Evolutionary conservation across 495 filamentous ascomycete genomes (phyloP).

Genomic region (Jackrogersella minutella): DNA sequence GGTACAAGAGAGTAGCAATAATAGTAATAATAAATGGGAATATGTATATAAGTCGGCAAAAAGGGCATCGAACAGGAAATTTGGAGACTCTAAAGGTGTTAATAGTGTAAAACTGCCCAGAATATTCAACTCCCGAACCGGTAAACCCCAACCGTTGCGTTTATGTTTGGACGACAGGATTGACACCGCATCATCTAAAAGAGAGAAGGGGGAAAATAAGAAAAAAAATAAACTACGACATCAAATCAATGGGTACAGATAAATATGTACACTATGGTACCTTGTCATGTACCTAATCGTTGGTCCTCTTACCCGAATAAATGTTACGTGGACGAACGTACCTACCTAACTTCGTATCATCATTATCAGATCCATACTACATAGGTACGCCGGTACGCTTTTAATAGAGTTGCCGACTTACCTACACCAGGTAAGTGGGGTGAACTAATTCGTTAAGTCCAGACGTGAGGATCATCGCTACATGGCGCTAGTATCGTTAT

Average conservation of each 20-base stretch:
- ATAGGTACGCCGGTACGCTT: neutral
- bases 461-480: slow-evolving; percentile 26
- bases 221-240: too few species aligned
- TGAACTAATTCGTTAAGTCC: slow-evolving; percentile 15
- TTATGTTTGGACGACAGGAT: slow-evolving; percentile 8
- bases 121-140: slow-evolving; percentile 24
- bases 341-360: slow-evolving; percentile 20
- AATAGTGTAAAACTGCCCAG: neutral
- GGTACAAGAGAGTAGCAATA: slow-evolving; percentile 1
- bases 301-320: too few species aligned
- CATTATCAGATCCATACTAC: slow-evolving; percentile 14
- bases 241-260: too few species aligned
- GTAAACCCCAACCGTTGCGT: slow-evolving; percentile 28
- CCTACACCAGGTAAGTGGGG: slow-evolving; percentile 26
- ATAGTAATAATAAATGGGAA: too few species aligned
- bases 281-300: neutral
- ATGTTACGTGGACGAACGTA: slow-evolving; percentile 6
- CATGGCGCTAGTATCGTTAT: slow-evolving; percentile 18
- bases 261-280: neutral
- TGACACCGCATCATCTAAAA: slow-evolving; percentile 9
- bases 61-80: slow-evolving; percentile 9
- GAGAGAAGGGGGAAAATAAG: too few species aligned
- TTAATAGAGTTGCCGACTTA: slow-evolving; percentile 19
- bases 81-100: slow-evolving; percentile 7
- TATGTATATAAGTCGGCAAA: slow-evolving; percentile 2